These are phyloP conservation scores for Malassezia yamatoensis DNA, from an alignment of 1,284 basidiomycete genomes.

Conservation along the genomic window DNA sequence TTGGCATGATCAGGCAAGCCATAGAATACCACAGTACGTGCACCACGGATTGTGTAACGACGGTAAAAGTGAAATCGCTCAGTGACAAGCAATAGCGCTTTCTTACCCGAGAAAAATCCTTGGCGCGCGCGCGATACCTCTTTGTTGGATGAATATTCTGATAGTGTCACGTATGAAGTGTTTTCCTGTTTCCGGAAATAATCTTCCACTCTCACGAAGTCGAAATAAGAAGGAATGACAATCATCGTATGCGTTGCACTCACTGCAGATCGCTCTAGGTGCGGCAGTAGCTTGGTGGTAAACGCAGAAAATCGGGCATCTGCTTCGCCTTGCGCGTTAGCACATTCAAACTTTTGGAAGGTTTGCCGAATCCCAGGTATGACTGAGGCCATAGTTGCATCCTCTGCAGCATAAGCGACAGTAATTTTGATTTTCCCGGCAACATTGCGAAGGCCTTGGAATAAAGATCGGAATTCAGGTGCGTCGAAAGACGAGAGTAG, in stretches of 20 bases:
- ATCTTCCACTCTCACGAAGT: conserved; percentile 84
- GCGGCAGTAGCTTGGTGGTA: conserved; percentile 70
- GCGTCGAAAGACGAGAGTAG: conserved; percentile 80
- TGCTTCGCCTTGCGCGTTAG: conserved; percentile 65
- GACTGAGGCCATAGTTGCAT: conserved; percentile 21
- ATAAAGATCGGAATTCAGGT: conserved; percentile 72
- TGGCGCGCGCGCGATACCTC: conserved; percentile 88
- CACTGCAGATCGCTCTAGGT: conserved; percentile 77
- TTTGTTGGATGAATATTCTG: conserved; percentile 87
- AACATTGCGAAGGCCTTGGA: conserved; percentile 69
- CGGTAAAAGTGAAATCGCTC: conserved; percentile 98
- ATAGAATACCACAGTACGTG: conserved; percentile 85
- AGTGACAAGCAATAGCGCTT: conserved; percentile 75
- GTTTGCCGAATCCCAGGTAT: conserved; percentile 51
- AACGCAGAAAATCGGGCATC: conserved; percentile 80
- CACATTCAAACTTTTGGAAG: conserved; percentile 65
- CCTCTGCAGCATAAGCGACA: not conserved
- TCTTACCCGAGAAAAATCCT: conserved; percentile 80
- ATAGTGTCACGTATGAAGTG: conserved; percentile 62
- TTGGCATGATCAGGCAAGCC: conserved; percentile 76
- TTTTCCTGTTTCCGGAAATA: conserved; percentile 61
- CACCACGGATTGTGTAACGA: conserved; percentile 61
- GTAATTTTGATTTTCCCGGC: conserved; percentile 60
- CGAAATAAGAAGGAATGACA: conserved; percentile 89
- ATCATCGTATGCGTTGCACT: conserved; percentile 76